These are phyloP conservation scores for Astrephomene gubernaculifera DNA, from an alignment of 139 green algal species.

Conservation along the genomic window DNA sequence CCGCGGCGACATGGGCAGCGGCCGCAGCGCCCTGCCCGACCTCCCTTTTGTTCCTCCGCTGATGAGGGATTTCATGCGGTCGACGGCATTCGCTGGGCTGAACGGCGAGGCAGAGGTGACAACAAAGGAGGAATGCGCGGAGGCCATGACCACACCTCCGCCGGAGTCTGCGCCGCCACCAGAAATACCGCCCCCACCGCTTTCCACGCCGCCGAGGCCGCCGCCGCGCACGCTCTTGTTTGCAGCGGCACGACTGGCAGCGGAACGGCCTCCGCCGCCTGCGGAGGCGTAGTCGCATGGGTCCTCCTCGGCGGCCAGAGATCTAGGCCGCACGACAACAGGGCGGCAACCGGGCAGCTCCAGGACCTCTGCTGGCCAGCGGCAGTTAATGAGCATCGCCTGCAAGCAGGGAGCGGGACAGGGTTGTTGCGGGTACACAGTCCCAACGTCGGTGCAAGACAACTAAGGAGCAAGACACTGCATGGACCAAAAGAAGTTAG, in stretches of 20 bases:
- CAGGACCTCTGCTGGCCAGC: conserved; percentile 21
- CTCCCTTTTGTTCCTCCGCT: neutral
- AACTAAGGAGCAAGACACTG: neutral
- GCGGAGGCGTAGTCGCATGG: neutral
- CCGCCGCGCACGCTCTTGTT: neutral
- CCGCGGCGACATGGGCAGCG: neutral
- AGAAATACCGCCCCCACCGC: neutral
- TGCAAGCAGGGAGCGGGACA: neutral
- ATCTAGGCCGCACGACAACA: neutral
- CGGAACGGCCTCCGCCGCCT: neutral
- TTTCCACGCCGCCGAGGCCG: neutral
- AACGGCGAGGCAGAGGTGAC: conserved; percentile 11
- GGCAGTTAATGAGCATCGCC: conserved; percentile 14
- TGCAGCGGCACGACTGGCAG: too few species aligned
- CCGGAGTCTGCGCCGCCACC: neutral
- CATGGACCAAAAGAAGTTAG: neutral
- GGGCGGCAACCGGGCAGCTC: neutral
- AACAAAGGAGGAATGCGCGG: conserved; percentile 36
- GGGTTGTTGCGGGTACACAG: neutral
- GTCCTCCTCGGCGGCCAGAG: too few species aligned
- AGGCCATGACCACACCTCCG: conserved; percentile 13
- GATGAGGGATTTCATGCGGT: conserved; percentile 24
- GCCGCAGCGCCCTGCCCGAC: neutral
- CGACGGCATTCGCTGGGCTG: neutral
- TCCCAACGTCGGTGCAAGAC: too few species aligned